Conservation (phyloP, 2,329 filamentous ascomycete species). For the Anthostomella pinea region DNA sequence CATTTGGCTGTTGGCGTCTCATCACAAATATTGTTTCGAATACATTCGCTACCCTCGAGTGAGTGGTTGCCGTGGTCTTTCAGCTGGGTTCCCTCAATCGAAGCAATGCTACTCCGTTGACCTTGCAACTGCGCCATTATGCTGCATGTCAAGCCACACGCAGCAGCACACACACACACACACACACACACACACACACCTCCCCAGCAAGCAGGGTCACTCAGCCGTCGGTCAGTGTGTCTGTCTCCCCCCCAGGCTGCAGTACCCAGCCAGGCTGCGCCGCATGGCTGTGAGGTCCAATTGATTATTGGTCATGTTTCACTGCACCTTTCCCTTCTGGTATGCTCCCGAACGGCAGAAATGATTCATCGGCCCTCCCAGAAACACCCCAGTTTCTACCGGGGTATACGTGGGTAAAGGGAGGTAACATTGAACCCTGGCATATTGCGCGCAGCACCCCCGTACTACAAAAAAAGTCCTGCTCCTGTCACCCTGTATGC, state of each 20-base stretch:
- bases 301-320: slow-evolving; percentile 18
- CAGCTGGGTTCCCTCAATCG: slow-evolving; percentile 3
- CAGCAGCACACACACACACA: slow-evolving; percentile 8
- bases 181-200: slow-evolving; percentile 9
- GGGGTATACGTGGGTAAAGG: slow-evolving; percentile 17
- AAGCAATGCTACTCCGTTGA: background rate
- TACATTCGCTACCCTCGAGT: background rate
- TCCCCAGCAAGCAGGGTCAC: slow-evolving; percentile 18
- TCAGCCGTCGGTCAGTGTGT: slow-evolving; percentile 11
- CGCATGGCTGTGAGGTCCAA: slow-evolving; percentile 23
- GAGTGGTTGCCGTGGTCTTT: background rate
- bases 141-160: slow-evolving; percentile 1
- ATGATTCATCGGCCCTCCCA: slow-evolving; percentile 24
- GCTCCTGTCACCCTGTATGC: slow-evolving; percentile 7
- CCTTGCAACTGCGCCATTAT: background rate
- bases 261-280: slow-evolving; percentile 22
- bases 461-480: slow-evolving; percentile 23
- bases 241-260: background rate
- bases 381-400: slow-evolving; percentile 17
- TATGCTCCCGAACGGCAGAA: slow-evolving; percentile 17
- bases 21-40: too few species aligned
- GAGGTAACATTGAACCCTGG: slow-evolving; percentile 19
- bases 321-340: slow-evolving; percentile 28
- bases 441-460: slow-evolving; percentile 21
- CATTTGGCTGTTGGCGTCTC: too few species aligned